Evolutionary conservation across 108 stramenopile species (phyloP), one percentile per base, ranked within the genome.

Genomic region (Pseudonitzschia multiseries): DNA sequence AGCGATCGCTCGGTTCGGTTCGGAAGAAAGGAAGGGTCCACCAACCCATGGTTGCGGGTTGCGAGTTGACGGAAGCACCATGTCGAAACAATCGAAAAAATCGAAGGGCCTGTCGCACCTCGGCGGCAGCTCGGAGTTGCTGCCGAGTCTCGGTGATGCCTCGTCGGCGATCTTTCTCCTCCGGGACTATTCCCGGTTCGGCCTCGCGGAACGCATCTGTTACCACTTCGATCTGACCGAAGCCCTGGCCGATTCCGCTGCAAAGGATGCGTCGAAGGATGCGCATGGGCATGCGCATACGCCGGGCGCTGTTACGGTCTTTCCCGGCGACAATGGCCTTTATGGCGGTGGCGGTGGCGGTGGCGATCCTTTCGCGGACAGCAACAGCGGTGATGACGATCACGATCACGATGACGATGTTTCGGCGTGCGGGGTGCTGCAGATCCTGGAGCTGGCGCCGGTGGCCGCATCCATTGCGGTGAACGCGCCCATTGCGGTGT

Each of bases 221-320:
- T 93, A 93, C 65, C 93, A 93, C 74, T 91, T 91, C 71, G 90
- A 93, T 79, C 71, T 93, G 42, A 82, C 86, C 15, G 87, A 87
- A 63, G 76, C 83, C 17, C 57, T 86, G 46, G 79, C 75, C 22
- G 57, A 60, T 10, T 44, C 73, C 14, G 73, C 67, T 60, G 69
- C 62, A 9, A 29, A n/a, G n/a, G n/a, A n/a, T n/a, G n/a, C n/a
- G n/a, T n/a, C n/a, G n/a, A n/a, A n/a, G n/a, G n/a, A n/a, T n/a
- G n/a, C n/a, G n/a, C n/a, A n/a, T n/a, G n/a, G n/a, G n/a, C n/a
- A n/a, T n/a, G n/a, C n/a, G n/a, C n/a, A 68, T 62, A 73, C 73
- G 67, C 46, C 18, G 18, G 14, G 12, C 46, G 18, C 14, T 10
- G 46, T 10, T 14, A 2, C 46, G 46, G 46, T 28, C 32, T 17